A percentile compares a stretch with the other conserved stretches of the same genome.
These are phyloP conservation scores for Cladophialophora carrionii DNA, from an alignment of 2,329 filamentous ascomycete species.

Conservation along the genomic window DNA sequence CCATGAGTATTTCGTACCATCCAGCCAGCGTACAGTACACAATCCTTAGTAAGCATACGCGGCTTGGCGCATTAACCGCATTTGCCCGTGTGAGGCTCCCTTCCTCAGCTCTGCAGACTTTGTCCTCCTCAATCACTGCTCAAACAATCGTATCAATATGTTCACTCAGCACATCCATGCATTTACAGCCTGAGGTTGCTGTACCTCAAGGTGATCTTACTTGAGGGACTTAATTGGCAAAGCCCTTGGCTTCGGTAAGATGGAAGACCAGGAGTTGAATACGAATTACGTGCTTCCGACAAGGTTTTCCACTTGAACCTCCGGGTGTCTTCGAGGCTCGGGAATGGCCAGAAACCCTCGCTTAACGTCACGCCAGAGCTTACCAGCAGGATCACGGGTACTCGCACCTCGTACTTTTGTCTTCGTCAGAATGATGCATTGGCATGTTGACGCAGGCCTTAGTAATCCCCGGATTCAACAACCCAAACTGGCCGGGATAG, in stretches of 20 bases:
- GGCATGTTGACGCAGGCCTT: constrained; percentile 2
- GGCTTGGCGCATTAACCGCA: no score
- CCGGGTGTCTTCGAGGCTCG: neutral
- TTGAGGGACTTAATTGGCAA: neutral
- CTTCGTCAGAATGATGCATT: constrained; percentile 10
- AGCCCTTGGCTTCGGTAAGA: neutral
- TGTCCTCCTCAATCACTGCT: neutral
- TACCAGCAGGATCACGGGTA: neutral
- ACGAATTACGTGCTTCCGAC: neutral
- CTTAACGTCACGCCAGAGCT: neutral
- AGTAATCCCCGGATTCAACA: neutral
- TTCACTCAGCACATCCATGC: neutral
- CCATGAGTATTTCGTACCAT: no score
- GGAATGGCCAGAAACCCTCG: neutral
- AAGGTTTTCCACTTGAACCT: neutral
- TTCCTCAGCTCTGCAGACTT: no score
- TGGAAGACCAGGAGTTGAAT: neutral
- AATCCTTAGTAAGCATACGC: no score
- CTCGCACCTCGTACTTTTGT: constrained; percentile 9
- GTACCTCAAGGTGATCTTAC: neutral
- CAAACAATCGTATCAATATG: no score
- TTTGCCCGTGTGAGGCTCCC: no score
- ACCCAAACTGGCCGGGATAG: neutral
- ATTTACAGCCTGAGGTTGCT: neutral
- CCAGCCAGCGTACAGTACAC: no score